Conservation (phyloP, 805 yeast species). For the Teunomyces funiuensis region DNA sequence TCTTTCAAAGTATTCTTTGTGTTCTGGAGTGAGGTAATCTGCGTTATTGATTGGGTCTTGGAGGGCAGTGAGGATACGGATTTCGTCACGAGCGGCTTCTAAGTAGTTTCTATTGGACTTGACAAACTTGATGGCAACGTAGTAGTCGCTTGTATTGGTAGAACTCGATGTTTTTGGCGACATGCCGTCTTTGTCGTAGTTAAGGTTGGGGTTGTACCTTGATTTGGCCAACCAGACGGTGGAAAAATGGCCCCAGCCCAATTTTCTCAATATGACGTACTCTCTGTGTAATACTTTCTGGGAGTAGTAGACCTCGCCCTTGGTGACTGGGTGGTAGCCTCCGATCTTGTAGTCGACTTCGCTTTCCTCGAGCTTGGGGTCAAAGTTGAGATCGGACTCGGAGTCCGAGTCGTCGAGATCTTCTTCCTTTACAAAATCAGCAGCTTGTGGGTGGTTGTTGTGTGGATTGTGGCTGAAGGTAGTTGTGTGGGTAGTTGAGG, state of each 20-base stretch:
- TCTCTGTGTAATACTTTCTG: conserved; percentile 32
- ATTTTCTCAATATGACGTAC: conserved; percentile 51
- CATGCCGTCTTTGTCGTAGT: neutral
- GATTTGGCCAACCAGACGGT: conserved; percentile 65
- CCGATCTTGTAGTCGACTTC: conserved; percentile 54
- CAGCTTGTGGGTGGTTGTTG: conserved; percentile 1
- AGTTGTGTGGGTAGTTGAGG: conserved; percentile 1
- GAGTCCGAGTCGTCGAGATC: conserved; percentile 19
- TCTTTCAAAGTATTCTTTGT: neutral
- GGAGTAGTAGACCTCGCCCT: conserved; percentile 54
- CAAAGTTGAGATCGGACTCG: conserved; percentile 28
- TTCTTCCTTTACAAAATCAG: conserved; percentile 1
- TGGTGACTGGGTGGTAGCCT: conserved; percentile 63
- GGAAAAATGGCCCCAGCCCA: conserved; percentile 74
- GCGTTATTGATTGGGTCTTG: conserved; percentile 19
- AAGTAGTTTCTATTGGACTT: conserved; percentile 52
- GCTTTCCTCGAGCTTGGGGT: conserved; percentile 46
- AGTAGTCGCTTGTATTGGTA: conserved; percentile 28
- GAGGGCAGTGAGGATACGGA: conserved; percentile 45
- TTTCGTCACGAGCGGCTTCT: conserved; percentile 68
- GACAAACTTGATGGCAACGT: conserved; percentile 64
- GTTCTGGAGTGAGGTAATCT: conserved; percentile 7
- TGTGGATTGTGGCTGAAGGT: conserved; percentile 1
- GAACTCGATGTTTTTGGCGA: neutral
- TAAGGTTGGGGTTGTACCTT: conserved; percentile 14